These are phyloP conservation scores for Kodamaea sp. DNA, from an alignment of 1,139 yeast species.

Conservation along the genomic window DNA sequence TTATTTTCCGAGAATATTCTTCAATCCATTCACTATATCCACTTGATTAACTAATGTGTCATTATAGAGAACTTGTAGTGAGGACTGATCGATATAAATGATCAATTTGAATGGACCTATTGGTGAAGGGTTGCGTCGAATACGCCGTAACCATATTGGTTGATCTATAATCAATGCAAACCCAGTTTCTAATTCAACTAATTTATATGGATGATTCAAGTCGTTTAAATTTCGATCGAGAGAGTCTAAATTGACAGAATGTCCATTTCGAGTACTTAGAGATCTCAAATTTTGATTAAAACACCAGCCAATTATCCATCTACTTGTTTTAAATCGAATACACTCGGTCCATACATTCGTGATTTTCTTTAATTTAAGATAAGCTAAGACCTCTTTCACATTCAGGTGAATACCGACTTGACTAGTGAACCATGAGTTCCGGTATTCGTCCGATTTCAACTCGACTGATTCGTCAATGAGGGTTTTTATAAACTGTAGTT, in stretches of 20 bases:
- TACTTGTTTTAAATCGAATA: slow-evolving; percentile 14
- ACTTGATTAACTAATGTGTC: slow-evolving; percentile 2
- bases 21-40: slow-evolving; percentile 2
- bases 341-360: slow-evolving; percentile 8
- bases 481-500: slow-evolving; percentile 13
- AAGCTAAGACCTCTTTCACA: slow-evolving; percentile 8
- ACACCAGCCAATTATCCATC: slow-evolving; percentile 23
- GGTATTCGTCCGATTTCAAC: slow-evolving; percentile 7
- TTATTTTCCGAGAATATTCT: too few species aligned
- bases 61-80: slow-evolving; percentile 2
- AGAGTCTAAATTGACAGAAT: background rate
- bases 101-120: background rate
- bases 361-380: slow-evolving; percentile 7
- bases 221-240: background rate
- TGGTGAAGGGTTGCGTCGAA: slow-evolving; percentile 2
- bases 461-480: slow-evolving; percentile 14
- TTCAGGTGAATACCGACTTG: slow-evolving; percentile 18
- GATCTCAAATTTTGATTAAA: slow-evolving; percentile 1
- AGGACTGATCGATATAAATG: background rate
- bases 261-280: background rate
- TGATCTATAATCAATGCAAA: slow-evolving; percentile 3
- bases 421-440: slow-evolving; percentile 19
- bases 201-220: background rate
- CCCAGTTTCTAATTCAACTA: background rate
- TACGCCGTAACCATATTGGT: slow-evolving; percentile 11